phyloP scores from a whole-genome alignment of 306 rosid genomes.

The Casuarina equisetifolia region DNA sequence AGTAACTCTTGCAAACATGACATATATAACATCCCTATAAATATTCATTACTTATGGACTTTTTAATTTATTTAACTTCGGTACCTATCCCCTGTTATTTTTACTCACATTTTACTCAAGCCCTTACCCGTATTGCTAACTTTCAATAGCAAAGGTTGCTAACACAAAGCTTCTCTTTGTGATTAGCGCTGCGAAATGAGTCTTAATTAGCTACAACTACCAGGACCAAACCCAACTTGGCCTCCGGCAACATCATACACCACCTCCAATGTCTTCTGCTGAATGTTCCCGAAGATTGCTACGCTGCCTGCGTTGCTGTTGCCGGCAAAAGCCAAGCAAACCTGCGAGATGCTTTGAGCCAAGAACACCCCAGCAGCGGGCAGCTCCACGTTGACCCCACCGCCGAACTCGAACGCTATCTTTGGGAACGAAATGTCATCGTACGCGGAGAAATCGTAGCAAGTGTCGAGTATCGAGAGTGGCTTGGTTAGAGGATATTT shows the following conservation, averaged over 20 bases:
- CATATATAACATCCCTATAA: too few species aligned
- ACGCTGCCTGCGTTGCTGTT: neutral
- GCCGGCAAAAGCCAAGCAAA: conserved; percentile 38
- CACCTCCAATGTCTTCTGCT: neutral
- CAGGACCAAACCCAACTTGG: conserved; percentile 1
- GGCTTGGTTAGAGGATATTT: conserved; percentile 30
- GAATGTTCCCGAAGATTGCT: conserved; percentile 5
- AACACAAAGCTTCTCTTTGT: too few species aligned
- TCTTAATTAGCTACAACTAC: neutral
- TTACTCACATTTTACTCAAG: too few species aligned
- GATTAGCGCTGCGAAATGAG: too few species aligned
- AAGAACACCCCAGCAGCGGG: neutral
- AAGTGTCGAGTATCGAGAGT: conserved; percentile 57
- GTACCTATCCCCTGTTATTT: too few species aligned
- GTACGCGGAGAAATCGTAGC: conserved; percentile 48
- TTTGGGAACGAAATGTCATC: conserved; percentile 31
- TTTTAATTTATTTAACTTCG: too few species aligned
- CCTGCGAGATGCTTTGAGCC: conserved; percentile 26
- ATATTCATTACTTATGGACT: too few species aligned
- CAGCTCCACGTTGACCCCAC: conserved; percentile 33
- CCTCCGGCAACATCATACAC: conserved; percentile 13
- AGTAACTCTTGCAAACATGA: too few species aligned
- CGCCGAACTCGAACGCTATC: conserved; percentile 38
- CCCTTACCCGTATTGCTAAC: too few species aligned
- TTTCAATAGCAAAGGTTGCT: too few species aligned